phyloP scores from a whole-genome alignment of 2,329 filamentous ascomycete genomes.

The Fusarium hostae region DNA sequence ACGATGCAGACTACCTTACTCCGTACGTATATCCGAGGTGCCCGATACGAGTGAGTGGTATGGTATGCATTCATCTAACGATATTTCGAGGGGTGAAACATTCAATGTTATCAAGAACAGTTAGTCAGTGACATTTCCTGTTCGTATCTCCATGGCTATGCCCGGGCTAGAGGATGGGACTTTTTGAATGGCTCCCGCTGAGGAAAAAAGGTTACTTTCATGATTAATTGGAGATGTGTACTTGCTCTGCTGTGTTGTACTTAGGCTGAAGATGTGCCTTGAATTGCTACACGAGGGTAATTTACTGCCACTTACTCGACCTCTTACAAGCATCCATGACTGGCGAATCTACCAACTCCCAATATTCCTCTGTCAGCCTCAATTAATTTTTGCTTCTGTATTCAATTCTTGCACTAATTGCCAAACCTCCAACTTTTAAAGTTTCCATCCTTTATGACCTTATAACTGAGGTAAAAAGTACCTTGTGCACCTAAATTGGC shows the following conservation, averaged over 20 bases:
- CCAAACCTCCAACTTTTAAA: constrained; percentile 17
- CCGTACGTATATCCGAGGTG: not conserved
- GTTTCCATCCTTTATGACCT: constrained; percentile 1
- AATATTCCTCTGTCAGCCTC: not conserved
- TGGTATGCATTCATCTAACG: constrained; percentile 6
- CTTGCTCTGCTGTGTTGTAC: not conserved
- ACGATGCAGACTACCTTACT: not conserved
- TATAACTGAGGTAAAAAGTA: not conserved
- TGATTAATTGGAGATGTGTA: not conserved
- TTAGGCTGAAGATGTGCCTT: not conserved
- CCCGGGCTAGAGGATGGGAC: not conserved
- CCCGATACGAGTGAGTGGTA: not conserved
- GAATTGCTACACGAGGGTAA: not conserved
- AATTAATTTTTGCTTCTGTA: not conserved
- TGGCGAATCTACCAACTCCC: not conserved
- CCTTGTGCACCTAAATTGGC: constrained; percentile 1
- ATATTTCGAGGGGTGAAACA: constrained; percentile 2
- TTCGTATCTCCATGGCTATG: not conserved
- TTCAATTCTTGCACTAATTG: not conserved
- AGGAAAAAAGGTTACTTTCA: constrained; percentile 8
- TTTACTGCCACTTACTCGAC: not conserved
- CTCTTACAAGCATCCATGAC: not conserved
- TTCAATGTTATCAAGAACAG: not conserved
- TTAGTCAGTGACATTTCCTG: not conserved
- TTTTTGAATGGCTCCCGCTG: constrained; percentile 7